Percentiles rank a stretch among this genome's conserved stretches.
Evolutionary conservation across 768 basidiomycete genomes (phyloP).

Genomic region (Lactifluus volemus): DNA sequence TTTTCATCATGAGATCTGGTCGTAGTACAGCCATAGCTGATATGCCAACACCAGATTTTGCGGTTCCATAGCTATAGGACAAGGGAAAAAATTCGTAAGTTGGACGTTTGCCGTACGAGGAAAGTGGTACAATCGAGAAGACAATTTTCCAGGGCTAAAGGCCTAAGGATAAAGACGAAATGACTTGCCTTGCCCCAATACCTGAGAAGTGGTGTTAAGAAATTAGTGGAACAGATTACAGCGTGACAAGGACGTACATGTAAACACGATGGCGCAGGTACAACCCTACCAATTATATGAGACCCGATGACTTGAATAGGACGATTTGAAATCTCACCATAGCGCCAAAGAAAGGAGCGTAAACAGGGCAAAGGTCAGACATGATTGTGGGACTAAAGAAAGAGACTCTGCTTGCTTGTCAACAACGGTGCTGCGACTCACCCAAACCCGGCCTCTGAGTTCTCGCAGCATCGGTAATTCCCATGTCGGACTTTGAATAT

Average conservation of each 20-base stretch:
- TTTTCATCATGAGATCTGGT: constrained; percentile 89
- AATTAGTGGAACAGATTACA: not conserved
- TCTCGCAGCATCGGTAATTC: no score
- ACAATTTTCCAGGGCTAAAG: no score
- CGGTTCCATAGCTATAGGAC: constrained; percentile 81
- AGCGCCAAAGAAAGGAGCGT: no score
- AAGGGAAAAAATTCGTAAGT: not conserved
- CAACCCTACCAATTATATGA: constrained; percentile 54
- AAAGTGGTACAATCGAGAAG: not conserved
- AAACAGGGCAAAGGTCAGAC: no score
- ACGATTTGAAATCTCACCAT: no score
- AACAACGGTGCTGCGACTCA: no score
- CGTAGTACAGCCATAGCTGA: constrained; percentile 91
- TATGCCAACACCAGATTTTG: constrained; percentile 97
- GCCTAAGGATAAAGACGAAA: not conserved
- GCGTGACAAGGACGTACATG: constrained; percentile 51
- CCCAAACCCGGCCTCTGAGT: no score
- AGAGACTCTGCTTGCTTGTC: no score
- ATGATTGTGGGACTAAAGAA: no score
- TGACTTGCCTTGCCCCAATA: constrained; percentile 72
- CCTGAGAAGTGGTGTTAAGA: constrained; percentile 33
- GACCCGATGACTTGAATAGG: no score
- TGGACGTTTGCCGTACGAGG: not conserved
- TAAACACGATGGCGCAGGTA: constrained; percentile 95
- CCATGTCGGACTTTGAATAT: no score